phyloP scores from a whole-genome alignment of 1,139 yeast species.

The Meyerozyma smithsonii region DNA sequence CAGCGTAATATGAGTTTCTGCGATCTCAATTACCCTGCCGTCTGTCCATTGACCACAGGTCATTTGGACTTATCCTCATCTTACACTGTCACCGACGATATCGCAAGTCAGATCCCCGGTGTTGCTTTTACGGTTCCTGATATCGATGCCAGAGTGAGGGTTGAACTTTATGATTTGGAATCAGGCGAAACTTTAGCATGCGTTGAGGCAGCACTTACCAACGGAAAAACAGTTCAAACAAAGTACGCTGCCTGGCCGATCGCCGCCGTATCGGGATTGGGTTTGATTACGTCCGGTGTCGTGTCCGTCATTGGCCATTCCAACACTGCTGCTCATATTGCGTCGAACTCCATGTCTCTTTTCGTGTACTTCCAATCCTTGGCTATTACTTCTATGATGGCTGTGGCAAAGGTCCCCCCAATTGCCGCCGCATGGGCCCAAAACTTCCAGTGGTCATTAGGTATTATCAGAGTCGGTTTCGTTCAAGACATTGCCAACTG shows the following conservation, averaged over 20 bases:
- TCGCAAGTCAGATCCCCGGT: conserved; percentile 61
- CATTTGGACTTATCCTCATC: conserved; percentile 68
- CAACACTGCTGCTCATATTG: conserved; percentile 93
- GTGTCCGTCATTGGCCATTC: conserved; percentile 87
- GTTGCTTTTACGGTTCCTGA: conserved; percentile 91
- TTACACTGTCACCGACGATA: conserved; percentile 37
- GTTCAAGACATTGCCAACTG: conserved; percentile 86
- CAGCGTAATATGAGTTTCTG: conserved; percentile 60
- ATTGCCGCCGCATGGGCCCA: conserved; percentile 99
- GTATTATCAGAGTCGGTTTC: conserved; percentile 73
- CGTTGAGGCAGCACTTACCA: conserved; percentile 81
- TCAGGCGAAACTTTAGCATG: conserved; percentile 64
- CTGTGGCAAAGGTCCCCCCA: conserved; percentile 88
- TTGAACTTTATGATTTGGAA: conserved; percentile 51
- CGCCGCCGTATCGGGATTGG: conserved; percentile 86
- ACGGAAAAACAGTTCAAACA: conserved; percentile 93
- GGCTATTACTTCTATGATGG: conserved; percentile 95
- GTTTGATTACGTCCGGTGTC: conserved; percentile 81
- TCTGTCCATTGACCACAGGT: conserved; percentile 86
- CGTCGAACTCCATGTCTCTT: conserved; percentile 88
- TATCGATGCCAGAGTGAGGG: conserved; percentile 85
- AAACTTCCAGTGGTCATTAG: conserved; percentile 95
- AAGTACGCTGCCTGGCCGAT: conserved; percentile 96
- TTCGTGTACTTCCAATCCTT: conserved; percentile 91
- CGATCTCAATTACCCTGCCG: conserved; percentile 42